Evolutionary conservation across 192 early-diverging fungal species (phyloP), one percentile per base, ranked within the genome.

Genomic region (Entomortierella beljakovae): DNA sequence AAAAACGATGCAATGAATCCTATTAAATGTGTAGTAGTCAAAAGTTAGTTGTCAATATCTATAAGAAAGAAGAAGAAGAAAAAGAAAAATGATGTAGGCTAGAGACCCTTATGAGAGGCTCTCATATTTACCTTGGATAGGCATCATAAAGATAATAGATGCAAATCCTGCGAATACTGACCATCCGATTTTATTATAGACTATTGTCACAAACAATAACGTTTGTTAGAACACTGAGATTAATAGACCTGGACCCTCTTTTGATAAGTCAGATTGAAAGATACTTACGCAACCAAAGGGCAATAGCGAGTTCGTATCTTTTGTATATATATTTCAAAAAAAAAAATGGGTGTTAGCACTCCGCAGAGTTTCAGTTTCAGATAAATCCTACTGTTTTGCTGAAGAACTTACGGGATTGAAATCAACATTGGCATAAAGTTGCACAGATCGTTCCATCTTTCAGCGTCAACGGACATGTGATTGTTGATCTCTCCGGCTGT

Each of bases 121-220:
- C 6, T 40, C 37, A 40, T 40, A n/a, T n/a, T n/a, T n/a, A 40
- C 37, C 61, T 31, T 79, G 74, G 13, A 64, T 10, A 25, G 74
- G 67, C 25, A 68, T 29, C 55, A 70, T 4, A 25, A 38, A 31
- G 11, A 79, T 32, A 22, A 79, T 79, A 0, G 67, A 62, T 0
- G 26, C 74, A 16, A 68, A 33, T 20, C 74, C 74, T 2, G 62
- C 57, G 54, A 79, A 68, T 16, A 68, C 62, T 1, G 57, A 49
- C 74, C 74, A 79, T 22, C 74, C 74, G 25, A 79, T 68, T 31
- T 79, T 65, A 1, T 59, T 43, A 37, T 69, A 79, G n/a, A 79
- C 68, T 70, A 61, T 7, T 31, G 15, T 9, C 5, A 31, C 9
- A 23, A 32, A 26, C 0, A 55, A 28, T 23, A 46, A 60, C 51